Conservation (phyloP, 495 filamentous ascomycete genomes). For the Penicillium ochrochloron region DNA sequence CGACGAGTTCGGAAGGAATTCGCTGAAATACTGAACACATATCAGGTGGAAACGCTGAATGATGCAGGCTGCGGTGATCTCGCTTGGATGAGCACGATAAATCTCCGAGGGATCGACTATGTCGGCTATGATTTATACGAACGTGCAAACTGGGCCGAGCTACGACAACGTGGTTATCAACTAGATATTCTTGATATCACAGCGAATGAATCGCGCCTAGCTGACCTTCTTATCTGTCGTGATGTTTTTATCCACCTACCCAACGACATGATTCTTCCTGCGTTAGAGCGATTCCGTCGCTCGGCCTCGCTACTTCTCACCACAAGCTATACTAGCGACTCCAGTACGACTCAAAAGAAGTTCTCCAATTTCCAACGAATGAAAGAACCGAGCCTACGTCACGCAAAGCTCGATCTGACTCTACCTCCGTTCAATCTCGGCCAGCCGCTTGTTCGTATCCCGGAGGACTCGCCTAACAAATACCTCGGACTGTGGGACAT, state of each 20-base stretch:
- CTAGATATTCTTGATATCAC: conserved; percentile 14
- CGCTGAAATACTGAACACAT: conserved; percentile 17
- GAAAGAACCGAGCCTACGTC: conserved; percentile 10
- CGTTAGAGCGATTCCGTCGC: conserved; percentile 16
- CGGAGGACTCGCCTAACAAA: conserved; percentile 16
- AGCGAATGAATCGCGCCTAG: conserved; percentile 10
- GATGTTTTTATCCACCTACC: conserved; percentile 18
- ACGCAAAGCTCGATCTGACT: conserved; percentile 15
- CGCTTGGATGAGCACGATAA: conserved; percentile 16
- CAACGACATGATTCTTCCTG: conserved; percentile 15
- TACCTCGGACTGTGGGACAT: conserved; percentile 17
- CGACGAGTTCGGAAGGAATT: conserved; percentile 13
- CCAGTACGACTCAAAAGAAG: background rate
- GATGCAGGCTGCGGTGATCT: conserved; percentile 17
- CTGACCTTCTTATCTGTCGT: conserved; percentile 15
- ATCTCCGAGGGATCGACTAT: conserved; percentile 16
- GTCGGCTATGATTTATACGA: conserved; percentile 15
- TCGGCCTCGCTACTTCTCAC: conserved; percentile 13
- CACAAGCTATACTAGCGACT: conserved; percentile 15
- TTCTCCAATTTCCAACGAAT: conserved; percentile 19
- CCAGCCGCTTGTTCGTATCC: conserved; percentile 16
- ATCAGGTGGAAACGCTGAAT: conserved; percentile 12
- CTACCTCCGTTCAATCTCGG: conserved; percentile 15
- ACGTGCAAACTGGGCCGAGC: conserved; percentile 14
- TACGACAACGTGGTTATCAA: conserved; percentile 14